Evolutionary conservation across 73 alveolate genomes (phyloP).

Genomic region (Uronychia setigera): DNA sequence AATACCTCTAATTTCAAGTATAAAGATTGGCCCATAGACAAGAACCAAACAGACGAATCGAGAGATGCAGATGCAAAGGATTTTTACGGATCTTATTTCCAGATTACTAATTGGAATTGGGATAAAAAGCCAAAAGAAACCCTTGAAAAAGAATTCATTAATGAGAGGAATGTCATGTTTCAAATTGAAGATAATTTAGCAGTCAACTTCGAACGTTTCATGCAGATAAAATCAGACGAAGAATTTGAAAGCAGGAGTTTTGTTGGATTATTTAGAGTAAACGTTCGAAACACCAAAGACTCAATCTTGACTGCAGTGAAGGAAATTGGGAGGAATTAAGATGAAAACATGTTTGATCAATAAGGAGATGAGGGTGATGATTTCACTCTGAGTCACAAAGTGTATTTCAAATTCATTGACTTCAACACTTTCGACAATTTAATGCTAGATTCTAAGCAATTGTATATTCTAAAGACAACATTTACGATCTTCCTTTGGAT

Average conservation of each 20-base stretch:
- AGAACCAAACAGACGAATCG: not conserved
- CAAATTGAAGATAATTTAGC: not conserved
- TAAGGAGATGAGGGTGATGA: slow-evolving; percentile 3
- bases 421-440: slow-evolving; percentile 8
- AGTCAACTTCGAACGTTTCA: not conserved
- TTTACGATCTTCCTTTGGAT: slow-evolving; percentile 37
- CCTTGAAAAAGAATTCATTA: not conserved
- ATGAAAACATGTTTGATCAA: not conserved
- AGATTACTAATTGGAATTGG: slow-evolving; percentile 10
- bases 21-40: slow-evolving; percentile 9
- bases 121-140: not conserved
- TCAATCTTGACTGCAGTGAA: not conserved
- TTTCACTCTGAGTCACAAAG: slow-evolving; percentile 18
- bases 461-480: slow-evolving; percentile 26
- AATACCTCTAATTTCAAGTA: not conserved
- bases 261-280: not conserved
- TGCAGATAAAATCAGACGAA: not conserved
- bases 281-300: not conserved
- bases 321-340: not conserved
- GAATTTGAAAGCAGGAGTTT: not conserved
- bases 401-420: slow-evolving; percentile 26
- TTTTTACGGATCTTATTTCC: not conserved
- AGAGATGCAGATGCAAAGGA: slow-evolving; percentile 1
- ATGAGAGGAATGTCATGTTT: not conserved
- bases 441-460: slow-evolving; percentile 26